A percentile compares a stretch with the other conserved stretches of the same genome.
These are phyloP conservation scores for Penicillium janthinellum DNA, from an alignment of 2,329 filamentous ascomycete species.

Conservation along the genomic window DNA sequence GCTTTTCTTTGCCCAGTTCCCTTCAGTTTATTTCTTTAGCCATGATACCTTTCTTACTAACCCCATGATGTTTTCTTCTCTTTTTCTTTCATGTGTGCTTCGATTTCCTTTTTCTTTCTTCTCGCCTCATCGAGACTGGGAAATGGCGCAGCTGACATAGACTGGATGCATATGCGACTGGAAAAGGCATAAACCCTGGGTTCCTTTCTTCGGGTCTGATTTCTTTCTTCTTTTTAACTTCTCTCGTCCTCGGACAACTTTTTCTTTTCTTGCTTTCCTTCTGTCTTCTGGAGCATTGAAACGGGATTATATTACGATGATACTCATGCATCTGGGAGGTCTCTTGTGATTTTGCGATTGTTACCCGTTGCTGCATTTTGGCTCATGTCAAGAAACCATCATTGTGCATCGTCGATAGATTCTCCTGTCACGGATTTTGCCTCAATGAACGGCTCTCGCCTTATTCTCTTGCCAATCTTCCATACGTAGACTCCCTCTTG, in stretches of 20 bases:
- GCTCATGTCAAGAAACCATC: not conserved
- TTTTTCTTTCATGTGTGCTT: constrained; percentile 10
- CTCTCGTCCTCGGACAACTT: constrained; percentile 10
- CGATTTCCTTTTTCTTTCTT: constrained; percentile 11
- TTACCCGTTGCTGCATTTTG: constrained; percentile 5
- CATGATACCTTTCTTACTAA: constrained; percentile 26
- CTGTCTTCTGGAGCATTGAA: constrained; percentile 31
- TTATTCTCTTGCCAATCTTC: constrained; percentile 1
- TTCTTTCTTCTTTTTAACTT: constrained; percentile 11
- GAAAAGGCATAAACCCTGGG: constrained; percentile 31
- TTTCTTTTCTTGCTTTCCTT: constrained; percentile 20
- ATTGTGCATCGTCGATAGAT: constrained; percentile 15
- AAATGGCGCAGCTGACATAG: constrained; percentile 39
- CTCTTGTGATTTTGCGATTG: constrained; percentile 23
- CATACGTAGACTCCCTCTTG: not conserved
- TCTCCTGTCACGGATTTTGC: constrained; percentile 9
- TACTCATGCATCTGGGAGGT: constrained; percentile 42
- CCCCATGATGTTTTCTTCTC: not conserved
- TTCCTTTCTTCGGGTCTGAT: constrained; percentile 10
- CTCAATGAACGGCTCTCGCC: constrained; percentile 13
- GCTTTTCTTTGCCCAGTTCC: constrained; percentile 7
- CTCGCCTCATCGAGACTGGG: constrained; percentile 24
- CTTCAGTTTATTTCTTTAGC: constrained; percentile 8
- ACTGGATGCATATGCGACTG: constrained; percentile 38
- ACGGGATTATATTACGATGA: constrained; percentile 31